Conservation (phyloP, 2,329 filamentous ascomycete species). For the Microsporum audouinii region DNA sequence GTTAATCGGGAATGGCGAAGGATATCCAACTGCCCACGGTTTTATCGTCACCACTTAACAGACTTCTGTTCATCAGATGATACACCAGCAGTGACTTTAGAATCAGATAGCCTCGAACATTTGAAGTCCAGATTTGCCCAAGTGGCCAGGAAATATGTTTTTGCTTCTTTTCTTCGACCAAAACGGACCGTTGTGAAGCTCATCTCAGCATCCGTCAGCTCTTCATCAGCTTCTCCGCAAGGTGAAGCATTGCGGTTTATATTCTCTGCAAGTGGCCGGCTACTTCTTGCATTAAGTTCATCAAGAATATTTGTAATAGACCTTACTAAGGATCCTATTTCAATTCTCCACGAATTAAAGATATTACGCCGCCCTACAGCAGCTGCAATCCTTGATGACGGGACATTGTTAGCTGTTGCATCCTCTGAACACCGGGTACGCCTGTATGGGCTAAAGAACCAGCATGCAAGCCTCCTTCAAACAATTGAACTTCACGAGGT, state of each 20-base stretch:
- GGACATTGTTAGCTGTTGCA: conserved; percentile 62
- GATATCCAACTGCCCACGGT: conserved; percentile 31
- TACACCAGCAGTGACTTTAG: conserved; percentile 22
- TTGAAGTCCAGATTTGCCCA: conserved; percentile 56
- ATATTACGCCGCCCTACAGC: conserved; percentile 63
- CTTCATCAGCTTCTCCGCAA: conserved; percentile 64
- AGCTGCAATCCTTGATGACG: conserved; percentile 69
- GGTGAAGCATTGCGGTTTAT: conserved; percentile 79
- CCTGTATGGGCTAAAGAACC: conserved; percentile 59
- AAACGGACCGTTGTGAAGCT: conserved; percentile 62
- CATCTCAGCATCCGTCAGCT: conserved; percentile 72
- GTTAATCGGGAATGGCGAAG: conserved; percentile 36
- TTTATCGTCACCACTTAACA: conserved; percentile 39
- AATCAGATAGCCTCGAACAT: conserved; percentile 42
- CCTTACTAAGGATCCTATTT: conserved; percentile 47
- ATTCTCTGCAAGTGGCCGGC: conserved; percentile 62
- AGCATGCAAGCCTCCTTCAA: conserved; percentile 58
- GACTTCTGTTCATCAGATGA: conserved; percentile 27
- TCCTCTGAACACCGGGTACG: conserved; percentile 76
- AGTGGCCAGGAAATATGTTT: conserved; percentile 65
- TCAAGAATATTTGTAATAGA: conserved; percentile 73
- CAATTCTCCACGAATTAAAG: conserved; percentile 66
- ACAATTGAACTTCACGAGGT: conserved; percentile 67
- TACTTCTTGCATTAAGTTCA: conserved; percentile 71
- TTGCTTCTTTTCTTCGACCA: conserved; percentile 63